These are phyloP conservation scores for Phialemoniopsis sp. DNA, from an alignment of 2,329 filamentous ascomycete genomes.

Conservation along the genomic window DNA sequence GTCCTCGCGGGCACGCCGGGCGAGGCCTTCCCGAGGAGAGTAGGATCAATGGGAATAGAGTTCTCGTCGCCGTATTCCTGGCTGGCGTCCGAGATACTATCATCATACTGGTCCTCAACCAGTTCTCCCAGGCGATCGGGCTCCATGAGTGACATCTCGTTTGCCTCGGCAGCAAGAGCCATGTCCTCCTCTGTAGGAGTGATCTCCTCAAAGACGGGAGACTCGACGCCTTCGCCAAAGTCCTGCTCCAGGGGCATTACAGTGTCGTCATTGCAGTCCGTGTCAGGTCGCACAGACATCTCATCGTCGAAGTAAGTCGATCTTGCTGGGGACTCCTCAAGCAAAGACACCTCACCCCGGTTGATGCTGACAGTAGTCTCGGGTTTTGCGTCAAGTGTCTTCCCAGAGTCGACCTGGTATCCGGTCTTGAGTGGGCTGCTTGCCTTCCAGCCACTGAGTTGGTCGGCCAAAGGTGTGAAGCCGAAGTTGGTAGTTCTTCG, in stretches of 20 bases:
- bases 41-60: slow-evolving; percentile 49
- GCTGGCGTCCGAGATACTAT: slow-evolving; percentile 54
- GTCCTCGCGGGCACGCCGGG: slow-evolving; percentile 43
- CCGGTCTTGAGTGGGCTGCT: slow-evolving; percentile 46
- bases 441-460: slow-evolving; percentile 60
- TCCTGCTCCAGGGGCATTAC: slow-evolving; percentile 8
- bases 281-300: slow-evolving; percentile 39
- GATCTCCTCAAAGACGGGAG: slow-evolving; percentile 38
- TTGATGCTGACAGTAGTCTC: slow-evolving; percentile 19
- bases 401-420: slow-evolving; percentile 3
- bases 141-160: slow-evolving; percentile 55
- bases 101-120: slow-evolving; percentile 28
- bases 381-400: neutral
- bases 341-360: slow-evolving; percentile 13
- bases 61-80: slow-evolving; percentile 68
- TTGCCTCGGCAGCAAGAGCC: slow-evolving; percentile 52
- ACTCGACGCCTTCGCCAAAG: slow-evolving; percentile 10
- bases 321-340: slow-evolving; percentile 32
- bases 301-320: slow-evolving; percentile 59
- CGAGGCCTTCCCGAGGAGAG: slow-evolving; percentile 22
- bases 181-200: slow-evolving; percentile 51
- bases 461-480: slow-evolving; percentile 60
- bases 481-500: slow-evolving; percentile 32
- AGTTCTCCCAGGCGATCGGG: slow-evolving; percentile 31
- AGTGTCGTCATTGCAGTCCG: slow-evolving; percentile 14